Conservation (phyloP, 164 flowering plant genomes). For the Magnolia kwangsiensis region DNA sequence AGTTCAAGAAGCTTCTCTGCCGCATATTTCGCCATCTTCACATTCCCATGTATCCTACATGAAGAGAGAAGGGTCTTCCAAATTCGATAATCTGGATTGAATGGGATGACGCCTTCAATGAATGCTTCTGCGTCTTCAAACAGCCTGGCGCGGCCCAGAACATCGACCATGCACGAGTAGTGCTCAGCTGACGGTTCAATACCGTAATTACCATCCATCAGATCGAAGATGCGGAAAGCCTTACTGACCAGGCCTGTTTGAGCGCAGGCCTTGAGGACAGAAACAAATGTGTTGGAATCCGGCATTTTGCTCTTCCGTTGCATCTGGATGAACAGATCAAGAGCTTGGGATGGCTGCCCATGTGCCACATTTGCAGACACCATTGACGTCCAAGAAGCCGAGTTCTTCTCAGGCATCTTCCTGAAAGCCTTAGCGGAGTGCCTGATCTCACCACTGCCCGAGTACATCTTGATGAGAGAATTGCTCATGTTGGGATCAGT, state of each 20-base stretch:
- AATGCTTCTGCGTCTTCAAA: constrained; percentile 33
- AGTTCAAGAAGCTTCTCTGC: constrained; percentile 29
- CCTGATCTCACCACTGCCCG: constrained; percentile 24
- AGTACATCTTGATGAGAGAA: constrained; percentile 36
- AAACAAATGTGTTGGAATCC: constrained; percentile 19
- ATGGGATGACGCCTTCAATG: constrained; percentile 17
- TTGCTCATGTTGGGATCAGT: constrained; percentile 21
- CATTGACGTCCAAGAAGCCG: constrained; percentile 26
- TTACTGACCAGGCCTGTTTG: constrained; percentile 26
- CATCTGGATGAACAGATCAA: constrained; percentile 25
- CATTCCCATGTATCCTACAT: constrained; percentile 27
- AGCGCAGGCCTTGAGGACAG: constrained; percentile 26
- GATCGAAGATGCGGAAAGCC: constrained; percentile 21
- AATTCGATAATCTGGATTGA: constrained; percentile 18
- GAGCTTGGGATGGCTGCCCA: constrained; percentile 31
- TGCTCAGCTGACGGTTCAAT: constrained; percentile 29
- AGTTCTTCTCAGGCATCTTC: constrained; percentile 16
- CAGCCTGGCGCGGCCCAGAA: constrained; percentile 32
- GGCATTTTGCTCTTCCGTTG: constrained; percentile 13
- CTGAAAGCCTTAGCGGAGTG: constrained; percentile 25
- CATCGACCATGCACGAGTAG: constrained; percentile 29
- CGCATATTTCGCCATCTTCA: constrained; percentile 27
- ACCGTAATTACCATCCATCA: constrained; percentile 24
- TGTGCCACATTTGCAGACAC: constrained; percentile 30
- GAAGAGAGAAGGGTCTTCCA: constrained; percentile 36